phyloP scores from a whole-genome alignment of 2,329 filamentous ascomycete species.

The Blumeria graminis region DNA sequence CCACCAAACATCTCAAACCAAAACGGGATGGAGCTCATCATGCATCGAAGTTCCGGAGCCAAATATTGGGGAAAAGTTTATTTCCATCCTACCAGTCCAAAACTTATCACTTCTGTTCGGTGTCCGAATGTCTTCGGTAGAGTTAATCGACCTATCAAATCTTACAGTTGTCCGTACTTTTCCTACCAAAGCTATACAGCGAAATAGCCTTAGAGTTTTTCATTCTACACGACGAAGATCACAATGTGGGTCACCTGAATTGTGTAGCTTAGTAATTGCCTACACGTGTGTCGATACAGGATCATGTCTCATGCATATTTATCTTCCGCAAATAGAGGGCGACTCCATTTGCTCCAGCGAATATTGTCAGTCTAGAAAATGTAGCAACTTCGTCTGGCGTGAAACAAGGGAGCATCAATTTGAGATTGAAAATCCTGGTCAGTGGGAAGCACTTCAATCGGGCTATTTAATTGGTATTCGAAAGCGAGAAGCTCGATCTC shows the following conservation, averaged over 20 bases:
- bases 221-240: conserved; percentile 27
- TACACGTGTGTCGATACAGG: conserved; percentile 35
- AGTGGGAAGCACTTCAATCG: conserved; percentile 36
- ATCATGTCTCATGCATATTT: conserved; percentile 40
- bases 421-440: conserved; percentile 34
- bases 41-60: conserved; percentile 19
- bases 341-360: conserved; percentile 33
- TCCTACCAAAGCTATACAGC: conserved; percentile 29
- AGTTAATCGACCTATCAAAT: conserved; percentile 34
- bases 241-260: conserved; percentile 27
- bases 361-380: conserved; percentile 15
- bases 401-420: conserved; percentile 26
- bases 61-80: conserved; percentile 21
- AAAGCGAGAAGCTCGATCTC: conserved; percentile 9
- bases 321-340: conserved; percentile 26
- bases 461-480: conserved; percentile 40
- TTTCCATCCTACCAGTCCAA: conserved; percentile 33
- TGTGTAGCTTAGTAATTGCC: conserved; percentile 38
- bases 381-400: conserved; percentile 24
- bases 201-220: conserved; percentile 34
- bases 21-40: conserved; percentile 25
- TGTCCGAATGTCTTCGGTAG: conserved; percentile 29
- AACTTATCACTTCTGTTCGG: conserved; percentile 34
- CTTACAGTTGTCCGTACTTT: conserved; percentile 37
- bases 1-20: conserved; percentile 21